These are phyloP conservation scores for Podospora didyma DNA, from an alignment of 495 filamentous ascomycete genomes.

Conservation along the genomic window DNA sequence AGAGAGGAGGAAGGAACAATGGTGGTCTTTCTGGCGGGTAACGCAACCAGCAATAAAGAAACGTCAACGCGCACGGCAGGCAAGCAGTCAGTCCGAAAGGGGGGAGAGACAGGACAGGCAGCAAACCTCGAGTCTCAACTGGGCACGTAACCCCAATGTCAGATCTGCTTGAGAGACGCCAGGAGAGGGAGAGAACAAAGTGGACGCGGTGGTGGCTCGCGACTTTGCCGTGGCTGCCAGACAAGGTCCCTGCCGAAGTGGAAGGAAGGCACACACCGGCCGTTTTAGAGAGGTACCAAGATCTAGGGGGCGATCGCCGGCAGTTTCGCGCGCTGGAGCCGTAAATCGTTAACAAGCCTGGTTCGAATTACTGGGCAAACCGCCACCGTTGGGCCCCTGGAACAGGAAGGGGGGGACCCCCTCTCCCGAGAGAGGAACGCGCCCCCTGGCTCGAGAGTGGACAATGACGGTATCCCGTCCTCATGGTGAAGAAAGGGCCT, in stretches of 20 bases:
- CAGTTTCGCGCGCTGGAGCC: neutral
- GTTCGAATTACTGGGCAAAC: neutral
- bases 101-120: too few relatives aligned
- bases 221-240: too few relatives aligned
- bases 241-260: neutral
- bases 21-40: too few relatives aligned
- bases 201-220: too few relatives aligned
- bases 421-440: neutral
- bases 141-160: too few relatives aligned
- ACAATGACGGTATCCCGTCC: neutral
- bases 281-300: neutral
- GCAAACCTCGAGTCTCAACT: too few relatives aligned
- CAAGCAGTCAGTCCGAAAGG: too few relatives aligned
- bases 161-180: too few relatives aligned
- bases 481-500: neutral
- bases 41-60: too few relatives aligned
- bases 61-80: too few relatives aligned
- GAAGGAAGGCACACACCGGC: neutral
- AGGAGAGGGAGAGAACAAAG: too few relatives aligned
- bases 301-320: neutral
- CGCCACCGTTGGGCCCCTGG: neutral
- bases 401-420: neutral
- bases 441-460: neutral
- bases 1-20: too few relatives aligned
- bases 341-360: neutral